A percentile compares a stretch with the other conserved stretches of the same genome.
These are phyloP conservation scores for Exsudoporus frostii DNA, from an alignment of 768 basidiomycete species.

Conservation along the genomic window DNA sequence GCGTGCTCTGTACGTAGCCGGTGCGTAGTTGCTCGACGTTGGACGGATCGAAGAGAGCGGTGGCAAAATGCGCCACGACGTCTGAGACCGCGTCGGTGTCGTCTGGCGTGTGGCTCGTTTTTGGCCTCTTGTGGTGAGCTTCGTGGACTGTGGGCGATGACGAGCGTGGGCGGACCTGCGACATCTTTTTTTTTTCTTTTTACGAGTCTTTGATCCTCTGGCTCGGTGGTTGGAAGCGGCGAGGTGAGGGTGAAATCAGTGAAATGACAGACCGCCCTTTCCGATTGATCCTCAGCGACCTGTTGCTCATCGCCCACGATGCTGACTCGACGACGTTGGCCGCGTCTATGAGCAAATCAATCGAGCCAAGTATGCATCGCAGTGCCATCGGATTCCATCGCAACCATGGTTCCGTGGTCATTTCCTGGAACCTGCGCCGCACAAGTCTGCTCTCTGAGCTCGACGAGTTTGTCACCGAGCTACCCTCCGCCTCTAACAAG, in stretches of 20 bases:
- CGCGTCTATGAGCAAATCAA: no score
- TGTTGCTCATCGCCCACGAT: not conserved
- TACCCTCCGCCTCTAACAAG: not conserved
- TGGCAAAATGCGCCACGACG: conserved; percentile 20
- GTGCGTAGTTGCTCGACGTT: conserved; percentile 54
- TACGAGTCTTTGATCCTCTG: not conserved
- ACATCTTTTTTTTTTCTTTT: conserved; percentile 32
- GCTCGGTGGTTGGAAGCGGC: not conserved
- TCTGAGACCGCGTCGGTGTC: conserved; percentile 7
- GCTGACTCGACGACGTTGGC: not conserved
- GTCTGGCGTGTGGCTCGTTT: conserved; percentile 35
- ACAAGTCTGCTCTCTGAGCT: not conserved
- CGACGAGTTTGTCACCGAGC: not conserved
- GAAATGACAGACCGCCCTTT: no score
- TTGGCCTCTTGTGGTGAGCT: conserved; percentile 33
- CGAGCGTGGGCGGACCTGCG: conserved; percentile 46
- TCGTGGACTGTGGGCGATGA: conserved; percentile 36
- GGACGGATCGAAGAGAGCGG: conserved; percentile 54
- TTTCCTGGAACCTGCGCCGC: not conserved
- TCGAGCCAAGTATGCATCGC: not conserved
- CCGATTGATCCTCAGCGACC: not conserved
- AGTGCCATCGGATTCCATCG: not conserved
- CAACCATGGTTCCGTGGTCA: not conserved
- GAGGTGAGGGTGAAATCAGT: not conserved
- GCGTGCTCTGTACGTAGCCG: conserved; percentile 55